A percentile compares a stretch with the other conserved stretches of the same genome.
These are phyloP conservation scores for Microbotryum violaceum DNA, from an alignment of 1,284 basidiomycete species.

Conservation along the genomic window DNA sequence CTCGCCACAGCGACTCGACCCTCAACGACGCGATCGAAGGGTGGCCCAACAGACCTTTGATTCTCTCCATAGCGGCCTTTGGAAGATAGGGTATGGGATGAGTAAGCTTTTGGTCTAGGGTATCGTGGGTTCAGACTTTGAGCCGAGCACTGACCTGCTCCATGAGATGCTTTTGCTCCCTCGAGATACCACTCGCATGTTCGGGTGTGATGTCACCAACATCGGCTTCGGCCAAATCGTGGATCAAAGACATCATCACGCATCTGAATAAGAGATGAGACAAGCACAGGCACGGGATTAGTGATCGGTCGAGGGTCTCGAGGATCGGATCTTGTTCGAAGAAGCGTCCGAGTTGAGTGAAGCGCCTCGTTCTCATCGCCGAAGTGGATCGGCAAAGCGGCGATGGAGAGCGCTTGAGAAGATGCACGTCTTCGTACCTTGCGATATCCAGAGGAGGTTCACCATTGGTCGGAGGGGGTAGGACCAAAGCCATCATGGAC, in stretches of 20 bases:
- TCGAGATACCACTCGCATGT: slow-evolving; percentile 62
- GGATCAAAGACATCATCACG: slow-evolving; percentile 80
- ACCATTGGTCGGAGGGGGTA: slow-evolving; percentile 49
- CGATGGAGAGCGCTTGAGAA: background rate
- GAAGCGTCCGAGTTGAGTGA: background rate
- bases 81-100: too few species aligned
- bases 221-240: slow-evolving; percentile 93
- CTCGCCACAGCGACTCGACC: slow-evolving; percentile 77
- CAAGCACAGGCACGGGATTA: background rate
- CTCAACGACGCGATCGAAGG: slow-evolving; percentile 58
- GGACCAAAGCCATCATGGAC: slow-evolving; percentile 76
- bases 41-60: slow-evolving; percentile 81
- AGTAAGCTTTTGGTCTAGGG: too few species aligned
- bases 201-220: slow-evolving; percentile 91
- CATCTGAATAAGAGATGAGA: slow-evolving; percentile 50
- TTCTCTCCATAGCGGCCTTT: slow-evolving; percentile 83
- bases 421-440: slow-evolving; percentile 46
- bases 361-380: too few species aligned
- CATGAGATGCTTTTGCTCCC: slow-evolving; percentile 66
- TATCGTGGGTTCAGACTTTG: background rate
- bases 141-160: slow-evolving; percentile 52
- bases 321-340: slow-evolving; percentile 42
- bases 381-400: background rate
- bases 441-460: slow-evolving; percentile 58
- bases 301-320: background rate